These are phyloP conservation scores for Penicillium flavigenum DNA, from an alignment of 495 filamentous ascomycete genomes.

Conservation along the genomic window DNA sequence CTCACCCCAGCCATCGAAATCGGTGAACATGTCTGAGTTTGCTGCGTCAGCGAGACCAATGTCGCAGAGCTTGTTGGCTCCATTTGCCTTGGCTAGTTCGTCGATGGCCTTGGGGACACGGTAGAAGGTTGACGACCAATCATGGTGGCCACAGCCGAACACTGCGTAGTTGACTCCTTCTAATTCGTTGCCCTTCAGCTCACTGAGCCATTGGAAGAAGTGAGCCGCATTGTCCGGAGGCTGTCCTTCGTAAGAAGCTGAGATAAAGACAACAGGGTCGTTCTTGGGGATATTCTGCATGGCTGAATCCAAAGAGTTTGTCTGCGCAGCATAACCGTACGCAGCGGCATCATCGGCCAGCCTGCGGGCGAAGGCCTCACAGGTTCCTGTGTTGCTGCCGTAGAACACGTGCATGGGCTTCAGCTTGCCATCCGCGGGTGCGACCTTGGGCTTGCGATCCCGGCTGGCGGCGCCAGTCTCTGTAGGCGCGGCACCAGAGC, in stretches of 20 bases:
- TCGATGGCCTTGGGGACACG: conserved; percentile 66
- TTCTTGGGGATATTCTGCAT: conserved; percentile 60
- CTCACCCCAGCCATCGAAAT: conserved; percentile 73
- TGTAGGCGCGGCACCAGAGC: conserved; percentile 17
- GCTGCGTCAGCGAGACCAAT: conserved; percentile 63
- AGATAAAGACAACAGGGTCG: conserved; percentile 64
- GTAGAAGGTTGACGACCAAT: conserved; percentile 75
- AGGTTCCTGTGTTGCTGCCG: conserved; percentile 75
- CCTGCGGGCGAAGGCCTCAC: conserved; percentile 64
- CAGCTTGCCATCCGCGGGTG: conserved; percentile 20
- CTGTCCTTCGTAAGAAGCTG: conserved; percentile 72
- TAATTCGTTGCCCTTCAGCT: conserved; percentile 49
- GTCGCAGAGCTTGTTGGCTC: conserved; percentile 53
- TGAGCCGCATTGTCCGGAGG: conserved; percentile 71
- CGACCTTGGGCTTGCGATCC: conserved; percentile 24
- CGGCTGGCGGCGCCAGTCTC: conserved; percentile 20
- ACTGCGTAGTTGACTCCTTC: conserved; percentile 60
- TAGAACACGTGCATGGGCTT: conserved; percentile 65
- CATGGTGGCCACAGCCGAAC: conserved; percentile 52
- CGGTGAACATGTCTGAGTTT: conserved; percentile 62
- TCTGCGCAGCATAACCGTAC: conserved; percentile 58
- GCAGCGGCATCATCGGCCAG: conserved; percentile 56
- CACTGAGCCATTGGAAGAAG: conserved; percentile 65
- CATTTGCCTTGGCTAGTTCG: conserved; percentile 46
- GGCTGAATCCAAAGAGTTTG: conserved; percentile 60